Percentiles rank a stretch among this genome's conserved stretches.
Evolutionary conservation across 1,284 basidiomycete genomes (phyloP).

Genomic region (Rhizoctonia solani): DNA sequence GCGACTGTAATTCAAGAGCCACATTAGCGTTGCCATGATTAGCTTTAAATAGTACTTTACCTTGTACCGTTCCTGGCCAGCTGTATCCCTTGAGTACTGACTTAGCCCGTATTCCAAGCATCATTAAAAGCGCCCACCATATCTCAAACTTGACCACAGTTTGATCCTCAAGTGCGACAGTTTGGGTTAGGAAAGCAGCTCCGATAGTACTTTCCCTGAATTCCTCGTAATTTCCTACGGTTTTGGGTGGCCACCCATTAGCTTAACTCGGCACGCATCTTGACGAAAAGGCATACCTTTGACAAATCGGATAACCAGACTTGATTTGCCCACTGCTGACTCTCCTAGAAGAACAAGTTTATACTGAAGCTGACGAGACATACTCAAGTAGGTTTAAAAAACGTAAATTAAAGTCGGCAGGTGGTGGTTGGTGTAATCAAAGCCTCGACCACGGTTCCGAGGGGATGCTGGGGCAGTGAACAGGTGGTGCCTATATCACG

Average conservation of each 20-base stretch:
- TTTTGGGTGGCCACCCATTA: no score
- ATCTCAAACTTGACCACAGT: conserved; percentile 97
- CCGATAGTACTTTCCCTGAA: conserved; percentile 92
- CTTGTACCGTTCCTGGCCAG: conserved; percentile 92
- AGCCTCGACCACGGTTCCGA: neutral
- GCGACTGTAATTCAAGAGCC: conserved; percentile 52
- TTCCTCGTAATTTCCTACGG: conserved; percentile 81
- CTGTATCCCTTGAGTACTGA: conserved; percentile 71
- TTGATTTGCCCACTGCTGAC: conserved; percentile 44
- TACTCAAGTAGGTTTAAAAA: neutral
- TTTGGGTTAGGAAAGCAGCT: conserved; percentile 97
- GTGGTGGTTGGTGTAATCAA: conserved; percentile 47
- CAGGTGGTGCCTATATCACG: no score
- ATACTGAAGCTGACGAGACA: conserved; percentile 85
- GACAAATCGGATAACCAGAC: conserved; percentile 92
- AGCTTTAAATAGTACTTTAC: conserved; percentile 45
- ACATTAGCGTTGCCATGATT: neutral
- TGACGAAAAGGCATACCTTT: conserved; percentile 58
- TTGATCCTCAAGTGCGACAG: conserved; percentile 85
- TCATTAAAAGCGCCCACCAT: conserved; percentile 60
- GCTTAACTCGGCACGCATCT: no score
- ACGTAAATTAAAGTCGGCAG: conserved; percentile 12
- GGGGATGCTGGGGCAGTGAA: no score
- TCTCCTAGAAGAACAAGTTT: conserved; percentile 90
- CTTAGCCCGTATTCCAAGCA: neutral